Conservation (phyloP, 148 eudicot species). For the Polygonum maritimum region DNA sequence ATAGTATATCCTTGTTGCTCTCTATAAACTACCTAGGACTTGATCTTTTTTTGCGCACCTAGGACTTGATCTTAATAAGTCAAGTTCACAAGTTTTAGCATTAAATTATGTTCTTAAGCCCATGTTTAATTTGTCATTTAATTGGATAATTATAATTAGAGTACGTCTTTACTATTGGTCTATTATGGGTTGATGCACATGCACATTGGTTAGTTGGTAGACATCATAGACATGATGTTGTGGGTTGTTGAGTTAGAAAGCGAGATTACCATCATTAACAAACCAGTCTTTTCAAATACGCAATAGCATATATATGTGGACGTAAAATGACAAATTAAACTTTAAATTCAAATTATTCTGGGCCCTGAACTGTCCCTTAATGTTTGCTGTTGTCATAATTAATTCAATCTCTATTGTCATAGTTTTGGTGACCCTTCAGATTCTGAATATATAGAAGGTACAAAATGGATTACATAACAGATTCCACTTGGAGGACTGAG, state of each 20-base stretch:
- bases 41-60: too few relatives aligned
- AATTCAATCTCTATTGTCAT: not conserved
- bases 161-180: not conserved
- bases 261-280: not conserved
- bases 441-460: conserved; percentile 1
- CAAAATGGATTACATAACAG: conserved; percentile 4
- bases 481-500: not conserved
- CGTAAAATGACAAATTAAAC: not conserved
- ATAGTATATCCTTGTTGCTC: too few relatives aligned
- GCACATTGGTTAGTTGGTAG: not conserved
- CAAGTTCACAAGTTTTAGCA: too few relatives aligned
- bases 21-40: too few relatives aligned
- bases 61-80: too few relatives aligned
- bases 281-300: conserved; percentile 6
- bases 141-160: too few relatives aligned
- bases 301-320: not conserved
- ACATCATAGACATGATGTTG: not conserved
- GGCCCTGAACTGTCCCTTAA: not conserved
- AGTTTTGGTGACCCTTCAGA: conserved; percentile 4
- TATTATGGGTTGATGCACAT: not conserved
- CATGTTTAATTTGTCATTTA: too few relatives aligned
- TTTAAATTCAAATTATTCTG: not conserved
- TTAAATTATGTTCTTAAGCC: too few relatives aligned
- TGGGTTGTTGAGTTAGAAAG: conserved; percentile 1
- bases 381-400: not conserved